Conservation (phyloP, 805 yeast genomes). For the Suhomyces tanzawaensis region DNA sequence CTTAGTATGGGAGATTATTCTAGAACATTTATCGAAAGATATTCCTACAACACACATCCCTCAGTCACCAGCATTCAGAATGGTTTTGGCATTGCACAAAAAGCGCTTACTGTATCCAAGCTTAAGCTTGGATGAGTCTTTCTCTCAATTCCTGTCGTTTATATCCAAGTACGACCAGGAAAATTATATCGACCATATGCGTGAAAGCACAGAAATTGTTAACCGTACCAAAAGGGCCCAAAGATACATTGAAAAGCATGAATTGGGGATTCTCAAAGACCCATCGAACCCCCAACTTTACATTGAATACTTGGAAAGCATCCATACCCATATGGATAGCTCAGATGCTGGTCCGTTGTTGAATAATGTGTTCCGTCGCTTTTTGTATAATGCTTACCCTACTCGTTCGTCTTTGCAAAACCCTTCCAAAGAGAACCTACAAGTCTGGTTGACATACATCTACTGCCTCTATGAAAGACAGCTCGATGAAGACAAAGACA, state of each 20-base stretch:
- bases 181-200: conserved; percentile 36
- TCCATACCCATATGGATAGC: conserved; percentile 13
- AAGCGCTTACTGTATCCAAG: conserved; percentile 43
- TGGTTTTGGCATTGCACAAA: conserved; percentile 21
- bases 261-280: conserved; percentile 19
- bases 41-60: conserved; percentile 5
- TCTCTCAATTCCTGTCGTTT: conserved; percentile 38
- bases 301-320: conserved; percentile 31
- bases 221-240: conserved; percentile 25
- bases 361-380: conserved; percentile 8
- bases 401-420: conserved; percentile 6
- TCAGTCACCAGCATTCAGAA: conserved; percentile 12
- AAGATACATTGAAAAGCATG: conserved; percentile 36
- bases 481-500: background rate
- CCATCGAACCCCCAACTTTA: conserved; percentile 19
- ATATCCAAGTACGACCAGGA: conserved; percentile 27
- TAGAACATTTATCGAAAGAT: conserved; percentile 3
- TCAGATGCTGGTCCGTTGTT: background rate
- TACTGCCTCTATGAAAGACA: conserved; percentile 21
- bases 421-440: background rate
- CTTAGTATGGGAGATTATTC: conserved; percentile 19
- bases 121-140: conserved; percentile 37
- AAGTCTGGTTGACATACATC: conserved; percentile 30
- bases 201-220: conserved; percentile 31
- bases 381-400: conserved; percentile 32